Base-by-base conservation (phyloP, 768 basidiomycete species). In the Clitopilus hobsonii region DNA sequence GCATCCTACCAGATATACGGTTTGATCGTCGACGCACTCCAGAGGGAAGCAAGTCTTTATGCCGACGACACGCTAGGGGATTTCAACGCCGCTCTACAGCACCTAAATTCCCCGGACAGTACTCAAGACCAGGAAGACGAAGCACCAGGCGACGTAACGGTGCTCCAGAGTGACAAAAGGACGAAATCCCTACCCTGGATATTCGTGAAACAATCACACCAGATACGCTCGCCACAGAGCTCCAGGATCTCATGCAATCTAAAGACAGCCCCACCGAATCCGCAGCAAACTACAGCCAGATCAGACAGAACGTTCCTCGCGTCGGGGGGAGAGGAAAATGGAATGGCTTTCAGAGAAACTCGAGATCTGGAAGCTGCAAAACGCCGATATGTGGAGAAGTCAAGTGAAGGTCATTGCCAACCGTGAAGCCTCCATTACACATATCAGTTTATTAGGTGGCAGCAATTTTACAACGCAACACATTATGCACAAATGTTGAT, bases 171-270 rank as follows among this genome's bases (percentile, higher is more conserved):
- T 20, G 22, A 18, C 4, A 20, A 3, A 10, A 45, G 54, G 61
- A 63, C 57, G 56, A 78, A 87, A 60, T 87, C 86, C 0, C 73
- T 98, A 1, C 82, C 91, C 0, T 98, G 96, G 94, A 70, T 99
- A 28, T 98, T 98, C 76, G 94, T 94, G 22, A 90, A 90, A 64
- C 74, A 98, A 18, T 98, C 96, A 0, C 94, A 90, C 68, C 89
- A 94, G 64, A 81, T 87, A 8, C 82, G 84, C 77, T 91, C 0
- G 86, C 90, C 1, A 73, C 79, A 10, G 95, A 99, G 69, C 73
- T 98, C 22, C 88, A 91, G 58, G 93, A 94, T 54, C 81, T 98
- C 5, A 72, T 99, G 3, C 95, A 94, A 66, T 68, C 71, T 47
- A 93, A 92, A 78, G 87, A 98, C 41, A 94, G 95, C 28, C 82